These are phyloP conservation scores for Helianthus tuberosus DNA, from an alignment of 129 eudicot species.

Conservation along the genomic window DNA sequence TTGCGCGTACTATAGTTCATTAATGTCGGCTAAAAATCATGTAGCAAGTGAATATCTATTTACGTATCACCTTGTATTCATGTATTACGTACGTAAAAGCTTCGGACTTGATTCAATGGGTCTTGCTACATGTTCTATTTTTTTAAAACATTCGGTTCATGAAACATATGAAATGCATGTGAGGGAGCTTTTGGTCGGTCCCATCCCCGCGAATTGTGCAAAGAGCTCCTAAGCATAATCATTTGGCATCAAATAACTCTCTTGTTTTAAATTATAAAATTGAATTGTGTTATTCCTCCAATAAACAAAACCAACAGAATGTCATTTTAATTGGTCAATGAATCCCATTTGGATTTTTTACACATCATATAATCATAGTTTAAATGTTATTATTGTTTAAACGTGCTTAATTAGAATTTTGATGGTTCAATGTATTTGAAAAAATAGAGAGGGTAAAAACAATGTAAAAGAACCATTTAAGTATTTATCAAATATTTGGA, in stretches of 20 bases:
- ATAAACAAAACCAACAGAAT: slow-evolving; percentile 1
- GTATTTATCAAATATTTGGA: neutral
- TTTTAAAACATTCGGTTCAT: neutral
- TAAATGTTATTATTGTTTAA: too few species aligned
- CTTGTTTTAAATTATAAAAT: neutral
- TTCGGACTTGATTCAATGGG: too few species aligned
- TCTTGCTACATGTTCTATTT: neutral
- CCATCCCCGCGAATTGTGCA: slow-evolving; percentile 16
- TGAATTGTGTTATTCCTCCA: slow-evolving; percentile 15
- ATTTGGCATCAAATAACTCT: slow-evolving; percentile 23
- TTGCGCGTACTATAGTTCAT: too few species aligned
- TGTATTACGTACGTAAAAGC: too few species aligned
- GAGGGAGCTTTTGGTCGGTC: slow-evolving; percentile 24
- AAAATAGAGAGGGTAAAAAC: neutral
- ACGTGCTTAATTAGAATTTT: slow-evolving; percentile 18
- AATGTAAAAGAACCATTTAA: neutral
- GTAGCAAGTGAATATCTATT: too few species aligned
- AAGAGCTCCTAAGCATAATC: slow-evolving; percentile 8
- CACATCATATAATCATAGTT: neutral
- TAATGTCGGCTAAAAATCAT: too few species aligned
- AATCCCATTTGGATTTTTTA: slow-evolving; percentile 11
- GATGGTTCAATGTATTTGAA: slow-evolving; percentile 23
- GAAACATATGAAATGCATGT: slow-evolving; percentile 20
- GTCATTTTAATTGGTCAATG: slow-evolving; percentile 4
- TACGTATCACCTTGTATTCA: too few species aligned